These are phyloP conservation scores for Agapanthus africanus DNA, from an alignment of 106 monocot species.

Conservation along the genomic window DNA sequence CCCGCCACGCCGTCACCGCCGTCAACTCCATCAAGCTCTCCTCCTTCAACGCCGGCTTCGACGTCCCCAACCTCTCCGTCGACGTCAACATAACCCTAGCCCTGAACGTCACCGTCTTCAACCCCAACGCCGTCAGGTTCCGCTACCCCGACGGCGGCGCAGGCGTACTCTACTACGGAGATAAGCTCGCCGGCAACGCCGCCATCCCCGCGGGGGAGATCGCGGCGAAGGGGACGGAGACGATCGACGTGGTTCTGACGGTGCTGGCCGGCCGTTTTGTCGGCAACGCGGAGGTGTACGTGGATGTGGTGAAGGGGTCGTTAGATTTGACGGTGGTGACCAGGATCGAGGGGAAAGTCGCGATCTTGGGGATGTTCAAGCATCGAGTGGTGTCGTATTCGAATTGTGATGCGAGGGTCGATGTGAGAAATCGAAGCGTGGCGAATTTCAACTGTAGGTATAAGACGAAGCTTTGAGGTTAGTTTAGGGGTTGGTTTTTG, in stretches of 20 bases:
- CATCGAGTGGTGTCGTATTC: conserved; percentile 43
- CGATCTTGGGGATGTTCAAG: conserved; percentile 57
- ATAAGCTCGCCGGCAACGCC: conserved; percentile 42
- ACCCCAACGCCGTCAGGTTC: conserved; percentile 73
- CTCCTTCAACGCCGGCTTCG: conserved; percentile 5
- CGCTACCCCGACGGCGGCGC: conserved; percentile 40
- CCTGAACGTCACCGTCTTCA: conserved; percentile 45
- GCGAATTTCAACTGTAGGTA: conserved; percentile 43
- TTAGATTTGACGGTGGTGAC: conserved; percentile 36
- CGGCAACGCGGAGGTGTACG: conserved; percentile 24
- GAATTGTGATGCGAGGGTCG: conserved; percentile 43
- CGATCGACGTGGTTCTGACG: conserved; percentile 31
- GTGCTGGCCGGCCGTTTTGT: conserved; percentile 48
- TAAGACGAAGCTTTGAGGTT: conserved; percentile 46
- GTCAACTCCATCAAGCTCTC: conserved; percentile 54
- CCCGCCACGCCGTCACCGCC: conserved; percentile 46
- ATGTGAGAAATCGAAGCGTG: conserved; percentile 21
- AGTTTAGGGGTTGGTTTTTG: background rate
- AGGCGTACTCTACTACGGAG: conserved; percentile 53
- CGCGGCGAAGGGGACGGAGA: conserved; percentile 26
- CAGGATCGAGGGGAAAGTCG: conserved; percentile 49
- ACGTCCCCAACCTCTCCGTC: conserved; percentile 29
- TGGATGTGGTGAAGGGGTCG: conserved; percentile 39
- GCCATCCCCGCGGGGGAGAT: conserved; percentile 62
- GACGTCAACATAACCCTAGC: conserved; percentile 63